These are phyloP conservation scores for Thermothielavioides terrestris DNA, from an alignment of 495 filamentous ascomycete genomes.

Conservation along the genomic window DNA sequence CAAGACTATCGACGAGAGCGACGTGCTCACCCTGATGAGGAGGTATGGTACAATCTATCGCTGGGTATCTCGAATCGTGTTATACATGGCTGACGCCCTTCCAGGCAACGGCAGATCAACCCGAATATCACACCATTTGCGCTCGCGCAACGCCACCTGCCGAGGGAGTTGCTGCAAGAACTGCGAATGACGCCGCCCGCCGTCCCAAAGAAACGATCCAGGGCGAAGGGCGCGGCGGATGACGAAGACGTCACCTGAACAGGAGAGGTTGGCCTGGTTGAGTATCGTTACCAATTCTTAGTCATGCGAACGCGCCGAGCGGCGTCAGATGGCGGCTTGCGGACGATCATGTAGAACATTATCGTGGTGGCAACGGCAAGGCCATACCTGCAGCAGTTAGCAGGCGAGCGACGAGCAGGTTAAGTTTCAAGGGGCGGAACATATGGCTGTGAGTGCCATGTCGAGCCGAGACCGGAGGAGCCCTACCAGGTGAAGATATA, in stretches of 20 bases:
- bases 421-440: not conserved
- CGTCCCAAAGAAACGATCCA: conserved; percentile 14
- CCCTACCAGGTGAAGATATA: conserved; percentile 98
- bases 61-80: conserved; percentile 23
- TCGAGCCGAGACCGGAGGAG: conserved; percentile 2
- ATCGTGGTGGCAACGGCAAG: conserved; percentile 77
- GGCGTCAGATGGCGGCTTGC: conserved; percentile 68
- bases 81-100: conserved; percentile 22
- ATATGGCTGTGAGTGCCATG: no score
- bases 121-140: conserved; percentile 68
- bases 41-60: conserved; percentile 48
- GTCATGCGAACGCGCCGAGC: conserved; percentile 69
- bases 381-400: conserved; percentile 59
- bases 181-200: conserved; percentile 61
- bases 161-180: conserved; percentile 73
- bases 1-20: conserved; percentile 77
- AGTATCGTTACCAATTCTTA: conserved; percentile 57
- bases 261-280: not conserved
- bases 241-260: conserved; percentile 23
- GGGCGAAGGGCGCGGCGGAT: conserved; percentile 7
- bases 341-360: conserved; percentile 92
- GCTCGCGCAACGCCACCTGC: conserved; percentile 71
- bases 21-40: conserved; percentile 71
- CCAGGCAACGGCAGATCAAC: conserved; percentile 70
- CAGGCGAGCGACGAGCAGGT: no score